Evolutionary conservation across 202 grass and related monocot genomes (phyloP).

Genomic region (Elaeis oleifera): DNA sequence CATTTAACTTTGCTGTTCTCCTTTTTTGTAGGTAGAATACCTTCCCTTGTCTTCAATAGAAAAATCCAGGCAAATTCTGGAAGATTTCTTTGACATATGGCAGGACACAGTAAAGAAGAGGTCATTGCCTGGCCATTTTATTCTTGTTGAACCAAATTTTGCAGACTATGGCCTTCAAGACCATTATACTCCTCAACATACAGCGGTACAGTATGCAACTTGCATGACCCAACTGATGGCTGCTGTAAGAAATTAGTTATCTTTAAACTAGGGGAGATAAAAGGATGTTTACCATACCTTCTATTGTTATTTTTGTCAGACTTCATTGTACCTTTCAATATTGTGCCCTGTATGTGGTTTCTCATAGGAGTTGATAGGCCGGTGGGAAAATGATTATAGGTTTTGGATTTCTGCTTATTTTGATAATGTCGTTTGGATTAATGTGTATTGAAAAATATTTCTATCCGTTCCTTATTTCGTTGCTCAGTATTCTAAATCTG

Average conservation of each 20-base stretch:
- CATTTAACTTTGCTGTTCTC: background rate
- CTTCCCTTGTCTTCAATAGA: constrained; percentile 78
- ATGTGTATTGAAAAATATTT: too few species aligned
- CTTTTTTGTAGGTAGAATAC: constrained; percentile 79
- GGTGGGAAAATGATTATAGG: too few species aligned
- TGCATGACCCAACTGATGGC: constrained; percentile 65
- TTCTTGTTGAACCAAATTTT: constrained; percentile 59
- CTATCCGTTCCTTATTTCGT: too few species aligned
- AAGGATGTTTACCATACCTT: too few species aligned
- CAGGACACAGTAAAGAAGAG: constrained; percentile 59
- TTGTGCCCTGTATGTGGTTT: too few species aligned
- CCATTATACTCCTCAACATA: constrained; percentile 74
- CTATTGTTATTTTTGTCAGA: too few species aligned
- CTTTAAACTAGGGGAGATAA: too few species aligned
- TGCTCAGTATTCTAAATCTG: too few species aligned
- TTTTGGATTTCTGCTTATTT: too few species aligned
- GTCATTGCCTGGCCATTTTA: constrained; percentile 67
- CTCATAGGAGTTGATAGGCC: too few species aligned
- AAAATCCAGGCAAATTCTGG: constrained; percentile 65
- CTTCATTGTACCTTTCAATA: too few species aligned
- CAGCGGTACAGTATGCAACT: constrained; percentile 58
- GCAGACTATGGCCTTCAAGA: constrained; percentile 67
- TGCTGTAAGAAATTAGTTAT: constrained; percentile 12
- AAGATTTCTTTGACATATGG: constrained; percentile 91
- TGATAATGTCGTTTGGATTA: too few species aligned